Conservation (phyloP, 805 yeast genomes). For the Komagataella mondaviorum region DNA sequence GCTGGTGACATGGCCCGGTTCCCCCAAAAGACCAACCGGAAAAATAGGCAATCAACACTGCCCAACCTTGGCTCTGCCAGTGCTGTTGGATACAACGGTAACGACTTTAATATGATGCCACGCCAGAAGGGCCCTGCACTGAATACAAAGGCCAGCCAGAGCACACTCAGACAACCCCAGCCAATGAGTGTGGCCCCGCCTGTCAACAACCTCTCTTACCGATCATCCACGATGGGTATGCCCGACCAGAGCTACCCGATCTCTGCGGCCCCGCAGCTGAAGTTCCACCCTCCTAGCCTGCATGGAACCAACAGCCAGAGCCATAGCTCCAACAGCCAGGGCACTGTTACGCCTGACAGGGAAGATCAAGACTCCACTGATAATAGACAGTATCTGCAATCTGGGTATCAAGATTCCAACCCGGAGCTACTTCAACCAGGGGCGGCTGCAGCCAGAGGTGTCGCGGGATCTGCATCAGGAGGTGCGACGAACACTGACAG, state of each 20-base stretch:
- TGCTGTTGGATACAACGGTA: conserved; percentile 7
- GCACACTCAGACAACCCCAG: neutral
- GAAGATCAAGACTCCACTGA: neutral
- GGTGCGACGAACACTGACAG: neutral
- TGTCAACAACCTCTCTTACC: neutral
- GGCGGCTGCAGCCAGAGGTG: conserved; percentile 9
- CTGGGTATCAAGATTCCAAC: neutral
- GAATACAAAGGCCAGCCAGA: neutral
- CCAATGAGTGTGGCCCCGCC: neutral
- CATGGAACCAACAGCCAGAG: conserved; percentile 7
- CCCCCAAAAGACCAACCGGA: conserved; percentile 26
- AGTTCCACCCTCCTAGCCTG: conserved; percentile 1
- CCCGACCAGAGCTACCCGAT: neutral
- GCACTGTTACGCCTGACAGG: neutral
- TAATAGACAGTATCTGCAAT: neutral
- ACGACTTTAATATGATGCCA: neutral
- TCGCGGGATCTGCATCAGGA: neutral
- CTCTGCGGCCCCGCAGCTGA: neutral
- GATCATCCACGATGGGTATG: neutral
- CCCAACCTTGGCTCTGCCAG: conserved; percentile 10
- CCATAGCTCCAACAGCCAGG: conserved; percentile 9
- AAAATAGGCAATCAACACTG: conserved; percentile 27
- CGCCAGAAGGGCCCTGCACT: neutral
- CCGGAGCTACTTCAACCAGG: neutral
- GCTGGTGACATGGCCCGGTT: conserved; percentile 11